Conservation (phyloP, 768 basidiomycete species). For the Pleurotus giganteus region DNA sequence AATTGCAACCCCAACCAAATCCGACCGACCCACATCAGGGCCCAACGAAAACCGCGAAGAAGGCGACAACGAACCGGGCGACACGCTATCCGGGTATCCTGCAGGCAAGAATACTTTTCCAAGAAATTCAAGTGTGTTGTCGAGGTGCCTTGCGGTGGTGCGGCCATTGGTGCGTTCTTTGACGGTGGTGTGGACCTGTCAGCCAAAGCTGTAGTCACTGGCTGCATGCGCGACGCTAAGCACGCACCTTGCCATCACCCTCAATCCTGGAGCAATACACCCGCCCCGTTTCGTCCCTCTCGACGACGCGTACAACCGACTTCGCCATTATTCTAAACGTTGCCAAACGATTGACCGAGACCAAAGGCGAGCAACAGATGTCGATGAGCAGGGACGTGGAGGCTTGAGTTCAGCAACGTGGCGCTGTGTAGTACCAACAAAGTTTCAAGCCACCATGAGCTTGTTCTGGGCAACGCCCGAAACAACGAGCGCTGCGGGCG, state of each 20-base stretch:
- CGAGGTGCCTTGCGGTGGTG: not conserved
- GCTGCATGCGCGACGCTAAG: not conserved
- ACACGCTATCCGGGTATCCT: slow-evolving; percentile 60
- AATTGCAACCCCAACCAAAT: not conserved
- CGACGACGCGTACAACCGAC: slow-evolving; percentile 10
- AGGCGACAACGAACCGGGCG: slow-evolving; percentile 41
- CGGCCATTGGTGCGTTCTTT: not conserved
- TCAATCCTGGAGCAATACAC: slow-evolving; percentile 10
- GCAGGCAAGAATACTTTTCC: slow-evolving; percentile 57
- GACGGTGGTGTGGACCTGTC: not conserved
- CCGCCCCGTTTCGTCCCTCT: slow-evolving; percentile 21
- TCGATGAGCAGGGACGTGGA: too few relatives aligned
- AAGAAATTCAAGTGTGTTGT: slow-evolving; percentile 24
- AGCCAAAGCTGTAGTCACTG: not conserved
- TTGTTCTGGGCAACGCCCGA: too few relatives aligned
- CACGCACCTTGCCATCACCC: slow-evolving; percentile 14
- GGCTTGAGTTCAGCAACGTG: too few relatives aligned
- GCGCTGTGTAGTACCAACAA: too few relatives aligned
- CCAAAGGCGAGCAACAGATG: too few relatives aligned
- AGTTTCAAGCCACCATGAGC: too few relatives aligned
- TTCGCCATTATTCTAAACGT: slow-evolving; percentile 2
- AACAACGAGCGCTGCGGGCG: too few relatives aligned
- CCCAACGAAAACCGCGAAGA: not conserved
- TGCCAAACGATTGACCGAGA: too few relatives aligned
- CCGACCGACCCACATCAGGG: not conserved